phyloP scores from a whole-genome alignment of 202 grass and related monocot species.

The Tripidium arundinaceum region DNA sequence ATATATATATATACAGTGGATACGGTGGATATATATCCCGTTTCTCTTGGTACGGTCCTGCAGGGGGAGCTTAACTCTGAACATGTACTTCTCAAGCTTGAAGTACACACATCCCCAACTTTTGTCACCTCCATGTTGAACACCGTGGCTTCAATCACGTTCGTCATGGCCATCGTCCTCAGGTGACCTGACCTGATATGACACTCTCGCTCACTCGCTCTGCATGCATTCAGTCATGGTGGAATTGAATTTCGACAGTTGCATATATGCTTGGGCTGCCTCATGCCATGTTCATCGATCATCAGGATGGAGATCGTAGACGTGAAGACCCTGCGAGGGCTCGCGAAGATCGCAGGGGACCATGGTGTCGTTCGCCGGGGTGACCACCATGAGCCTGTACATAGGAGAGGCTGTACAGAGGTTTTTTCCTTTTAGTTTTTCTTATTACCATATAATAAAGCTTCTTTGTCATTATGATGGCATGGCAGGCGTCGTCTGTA shows the following conservation, averaged over 20 bases:
- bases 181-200: no score
- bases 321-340: slow-evolving; percentile 45
- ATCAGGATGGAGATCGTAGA: slow-evolving; percentile 78
- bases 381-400: slow-evolving; percentile 83
- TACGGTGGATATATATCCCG: no score
- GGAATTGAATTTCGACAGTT: no score
- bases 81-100: slow-evolving; percentile 87
- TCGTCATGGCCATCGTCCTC: slow-evolving; percentile 68
- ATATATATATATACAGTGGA: no score
- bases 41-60: no score
- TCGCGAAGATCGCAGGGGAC: slow-evolving; percentile 66
- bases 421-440: no score
- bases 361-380: slow-evolving; percentile 58
- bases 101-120: slow-evolving; percentile 79
- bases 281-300: no score
- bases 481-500: slow-evolving; percentile 71
- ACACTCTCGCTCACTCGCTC: no score
- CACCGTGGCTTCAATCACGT: slow-evolving; percentile 66
- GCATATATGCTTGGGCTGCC: no score
- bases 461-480: no score
- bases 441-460: no score
- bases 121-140: slow-evolving; percentile 73
- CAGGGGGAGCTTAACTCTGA: slow-evolving; percentile 84
- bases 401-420: slow-evolving; percentile 51
- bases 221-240: no score